phyloP scores from a whole-genome alignment of 2,329 filamentous ascomycete species.

The Colletotrichum destructivum region DNA sequence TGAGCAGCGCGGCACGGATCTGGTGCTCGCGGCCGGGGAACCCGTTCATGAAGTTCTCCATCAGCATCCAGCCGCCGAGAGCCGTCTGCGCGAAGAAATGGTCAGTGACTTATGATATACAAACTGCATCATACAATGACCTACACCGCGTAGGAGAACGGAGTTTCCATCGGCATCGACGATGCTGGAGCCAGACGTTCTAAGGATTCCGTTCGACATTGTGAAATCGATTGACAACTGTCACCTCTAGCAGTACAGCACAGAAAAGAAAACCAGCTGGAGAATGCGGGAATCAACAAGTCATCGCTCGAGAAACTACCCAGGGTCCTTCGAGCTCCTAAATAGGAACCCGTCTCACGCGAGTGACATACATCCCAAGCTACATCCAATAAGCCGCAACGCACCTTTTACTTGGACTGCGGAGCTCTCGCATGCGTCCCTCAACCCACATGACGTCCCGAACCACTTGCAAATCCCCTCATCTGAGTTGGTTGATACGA shows the following conservation, averaged over 20 bases:
- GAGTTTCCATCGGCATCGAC: constrained; percentile 60
- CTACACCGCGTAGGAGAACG: constrained; percentile 59
- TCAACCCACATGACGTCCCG: constrained; percentile 25
- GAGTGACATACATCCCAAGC: neutral
- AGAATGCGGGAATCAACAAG: neutral
- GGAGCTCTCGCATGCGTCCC: constrained; percentile 15
- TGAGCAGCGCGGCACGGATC: constrained; percentile 67
- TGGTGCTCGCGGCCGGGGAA: constrained; percentile 72
- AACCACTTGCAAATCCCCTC: neutral
- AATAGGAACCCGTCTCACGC: constrained; percentile 13
- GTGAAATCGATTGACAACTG: neutral
- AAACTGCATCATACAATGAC: neutral
- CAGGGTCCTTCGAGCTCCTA: constrained; percentile 12
- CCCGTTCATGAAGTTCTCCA: constrained; percentile 77
- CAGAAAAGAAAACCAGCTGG: neutral
- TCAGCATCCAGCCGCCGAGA: constrained; percentile 55
- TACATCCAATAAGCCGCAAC: neutral
- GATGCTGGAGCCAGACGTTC: constrained; percentile 48
- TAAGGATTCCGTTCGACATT: constrained; percentile 35
- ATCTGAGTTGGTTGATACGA: neutral
- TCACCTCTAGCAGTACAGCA: too few relatives aligned
- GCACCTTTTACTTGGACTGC: constrained; percentile 4
- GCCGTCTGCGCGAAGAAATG: constrained; percentile 43
- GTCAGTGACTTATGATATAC: neutral
- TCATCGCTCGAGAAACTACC: neutral